Base-by-base conservation (phyloP, 768 basidiomycete genomes). In the Boletales sp. region DNA sequence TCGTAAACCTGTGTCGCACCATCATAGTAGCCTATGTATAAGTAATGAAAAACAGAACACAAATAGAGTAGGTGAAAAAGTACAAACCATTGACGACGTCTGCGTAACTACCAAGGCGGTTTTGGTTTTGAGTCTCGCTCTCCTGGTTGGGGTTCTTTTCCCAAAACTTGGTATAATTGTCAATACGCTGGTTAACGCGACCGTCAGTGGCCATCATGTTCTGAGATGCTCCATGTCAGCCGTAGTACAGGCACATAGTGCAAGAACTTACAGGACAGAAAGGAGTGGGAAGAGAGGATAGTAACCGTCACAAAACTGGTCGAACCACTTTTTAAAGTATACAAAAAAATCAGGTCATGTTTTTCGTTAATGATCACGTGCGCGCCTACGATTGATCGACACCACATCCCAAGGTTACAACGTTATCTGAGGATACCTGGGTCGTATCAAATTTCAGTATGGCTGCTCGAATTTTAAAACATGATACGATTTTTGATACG, bases 1-100 rank as follows among this genome's bases (percentile, higher is more conserved):
- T 97, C 94, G 73, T 97, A 97, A 51, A 97, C 75, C 64, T 91
- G 84, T 4, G 95, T 98, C 8, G 91, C 93, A 58, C 92, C 95
- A 66, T 99, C 94, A 58, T 97, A 99, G 74, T 95, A 97, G 38
- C 93, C 93, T 91, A 44, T 5, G n/a, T 4, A 15, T 38, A 36
- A 44, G 31, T 36, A 8, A 8, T 19, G 8, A 9, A 27, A 7
- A 12, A 39, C 0, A 40, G 24, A 24, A 44, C 7, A 8, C 34
- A 13, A 5, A 34, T 5, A n/a, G 5, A 13, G 9, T 7, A 4
- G 15, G 37, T 12, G 19, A 30, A 6, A 13, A 6, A 35, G 10
- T 11, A 70, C 78, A 47, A 44, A 90, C 91, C 93, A 57, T 97
- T 95, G 52, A 98, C 90, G 52, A 99, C 91, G 46, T 97, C 92